Evolutionary conservation across 1,139 yeast species (phyloP), one percentile per base, ranked within the genome.

Genomic region (Pneumocystis sp.): DNA sequence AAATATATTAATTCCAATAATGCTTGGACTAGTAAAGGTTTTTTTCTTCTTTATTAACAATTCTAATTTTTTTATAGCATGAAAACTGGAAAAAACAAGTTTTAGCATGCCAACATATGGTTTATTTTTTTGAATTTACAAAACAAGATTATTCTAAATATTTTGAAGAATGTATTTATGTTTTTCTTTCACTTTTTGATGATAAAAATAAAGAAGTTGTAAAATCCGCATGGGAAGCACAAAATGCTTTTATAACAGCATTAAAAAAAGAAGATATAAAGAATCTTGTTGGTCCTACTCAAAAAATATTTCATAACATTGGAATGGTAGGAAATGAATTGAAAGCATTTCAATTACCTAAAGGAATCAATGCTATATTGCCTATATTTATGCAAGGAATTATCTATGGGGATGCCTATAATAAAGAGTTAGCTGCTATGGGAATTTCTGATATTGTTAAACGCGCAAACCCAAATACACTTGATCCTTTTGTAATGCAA

Each of bases 381-480:
- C 98, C 98, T 37, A 83, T 95, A 65, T 93, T 95, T 79, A 79
- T 90, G 71, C 97, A 93, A 75, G 98, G 97, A 68, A 82, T 95
- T 72, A 89, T 93, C 95, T 89, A 90, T 76, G 99, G 98, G 70
- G 83, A 83, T 65, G 80, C 85, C 68, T 93, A 86, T 63, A 93
- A 87, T 73, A 85, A 91, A 76, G 97, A 91, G 75, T 78, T 80
- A 40, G 83, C 97, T 44, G 97, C 98, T 0, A 77, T 85, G 72
- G 97, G 90, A 68, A 89, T 95, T 73, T 95, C 96, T 10, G 95
- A 87, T 72, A 79, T 93, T 68, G 87, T 91, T 66, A 88, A 86
- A 64, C 85, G 90, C 73, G 89, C 97, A 0, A 95, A 96, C 45
- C 84, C 95, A 5, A 83, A 82, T 42, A 82, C 82, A 70, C 82